Evolutionary conservation across 1,284 basidiomycete genomes (phyloP).

Genomic region (Mrakiaceae sp.): DNA sequence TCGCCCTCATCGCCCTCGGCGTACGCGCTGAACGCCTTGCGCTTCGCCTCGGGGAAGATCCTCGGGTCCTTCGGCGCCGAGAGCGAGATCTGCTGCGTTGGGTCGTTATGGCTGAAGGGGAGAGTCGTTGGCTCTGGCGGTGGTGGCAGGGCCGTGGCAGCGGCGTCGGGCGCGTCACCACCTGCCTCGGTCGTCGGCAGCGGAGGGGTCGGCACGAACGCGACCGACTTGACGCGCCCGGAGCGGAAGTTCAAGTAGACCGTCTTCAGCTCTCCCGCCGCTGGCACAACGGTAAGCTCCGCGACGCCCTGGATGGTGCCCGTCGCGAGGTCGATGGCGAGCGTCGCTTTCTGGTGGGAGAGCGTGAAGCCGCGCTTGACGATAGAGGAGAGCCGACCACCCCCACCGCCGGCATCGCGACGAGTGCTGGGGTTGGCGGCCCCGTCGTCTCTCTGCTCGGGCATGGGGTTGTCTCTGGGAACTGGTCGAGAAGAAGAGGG

Average conservation of each 20-base stretch:
- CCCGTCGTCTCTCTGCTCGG: background rate
- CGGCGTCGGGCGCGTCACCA: slow-evolving; percentile 40
- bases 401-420: background rate
- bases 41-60: slow-evolving; percentile 84
- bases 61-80: slow-evolving; percentile 70
- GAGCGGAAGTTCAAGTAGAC: slow-evolving; percentile 76
- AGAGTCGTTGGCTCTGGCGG: slow-evolving; percentile 22
- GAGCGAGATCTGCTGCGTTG: slow-evolving; percentile 56
- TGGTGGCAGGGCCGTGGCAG: slow-evolving; percentile 40
- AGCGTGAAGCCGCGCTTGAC: slow-evolving; percentile 5
- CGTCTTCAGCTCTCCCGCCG: slow-evolving; percentile 58
- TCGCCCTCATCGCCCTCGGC: slow-evolving; percentile 90
- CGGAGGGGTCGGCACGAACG: slow-evolving; percentile 17
- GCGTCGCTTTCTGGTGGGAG: slow-evolving; percentile 73
- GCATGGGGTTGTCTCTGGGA: too few species aligned
- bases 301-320: slow-evolving; percentile 63
- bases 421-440: background rate
- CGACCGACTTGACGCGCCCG: slow-evolving; percentile 49
- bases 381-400: background rate
- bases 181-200: slow-evolving; percentile 39
- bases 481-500: background rate
- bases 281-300: slow-evolving; percentile 74
- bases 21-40: slow-evolving; percentile 78
- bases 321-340: slow-evolving; percentile 78
- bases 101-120: slow-evolving; percentile 62